These are phyloP conservation scores for Tricholoma terreum DNA, from an alignment of 768 basidiomycete genomes.

Conservation along the genomic window DNA sequence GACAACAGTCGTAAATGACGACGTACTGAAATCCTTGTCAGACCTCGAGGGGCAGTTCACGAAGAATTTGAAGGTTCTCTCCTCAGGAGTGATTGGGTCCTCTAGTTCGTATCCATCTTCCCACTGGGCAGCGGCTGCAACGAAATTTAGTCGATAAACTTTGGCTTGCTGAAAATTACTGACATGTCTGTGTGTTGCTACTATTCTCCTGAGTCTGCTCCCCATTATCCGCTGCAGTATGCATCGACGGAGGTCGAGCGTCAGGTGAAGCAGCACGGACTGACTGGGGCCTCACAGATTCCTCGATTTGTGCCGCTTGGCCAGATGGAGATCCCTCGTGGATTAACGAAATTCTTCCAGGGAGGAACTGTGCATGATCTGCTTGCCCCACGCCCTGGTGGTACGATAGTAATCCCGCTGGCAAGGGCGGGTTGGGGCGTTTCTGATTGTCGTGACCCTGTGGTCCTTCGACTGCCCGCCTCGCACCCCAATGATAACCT, in stretches of 20 bases:
- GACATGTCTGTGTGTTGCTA: neutral
- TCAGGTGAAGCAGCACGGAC: neutral
- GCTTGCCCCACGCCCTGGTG: neutral
- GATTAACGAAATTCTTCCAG: neutral
- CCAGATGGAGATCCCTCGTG: neutral
- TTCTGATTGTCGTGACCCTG: neutral
- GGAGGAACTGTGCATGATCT: neutral
- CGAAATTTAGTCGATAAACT: neutral
- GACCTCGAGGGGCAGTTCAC: neutral
- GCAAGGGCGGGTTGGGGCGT: neutral
- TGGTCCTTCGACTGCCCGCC: neutral
- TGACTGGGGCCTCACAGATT: neutral
- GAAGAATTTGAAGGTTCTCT: neutral
- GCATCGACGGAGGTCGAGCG: neutral
- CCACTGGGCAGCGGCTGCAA: constrained; percentile 11
- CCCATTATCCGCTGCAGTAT: neutral
- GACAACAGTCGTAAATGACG: neutral
- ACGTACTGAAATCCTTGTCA: neutral
- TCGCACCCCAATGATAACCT: neutral
- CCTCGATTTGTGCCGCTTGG: neutral
- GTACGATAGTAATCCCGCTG: neutral
- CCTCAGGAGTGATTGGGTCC: neutral
- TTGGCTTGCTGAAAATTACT: neutral
- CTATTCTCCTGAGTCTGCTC: neutral
- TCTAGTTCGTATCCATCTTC: constrained; percentile 26